Base-by-base conservation (phyloP, 1,284 basidiomycete genomes). In the Chalciporus sp. region DNA sequence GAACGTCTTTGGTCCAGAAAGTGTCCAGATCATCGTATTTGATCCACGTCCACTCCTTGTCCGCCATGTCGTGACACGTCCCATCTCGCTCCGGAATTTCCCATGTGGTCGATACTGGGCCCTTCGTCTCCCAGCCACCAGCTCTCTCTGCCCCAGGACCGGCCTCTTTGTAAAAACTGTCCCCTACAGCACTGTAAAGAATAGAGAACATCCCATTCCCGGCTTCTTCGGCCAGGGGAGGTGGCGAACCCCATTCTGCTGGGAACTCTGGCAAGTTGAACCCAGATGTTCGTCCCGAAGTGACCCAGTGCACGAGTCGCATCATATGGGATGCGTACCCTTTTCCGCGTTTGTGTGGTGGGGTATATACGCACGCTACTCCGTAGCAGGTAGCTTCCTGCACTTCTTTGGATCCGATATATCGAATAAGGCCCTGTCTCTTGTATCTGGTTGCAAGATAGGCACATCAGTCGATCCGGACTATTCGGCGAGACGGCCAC, bases 161-260 rank as follows among this genome's bases (percentile, higher is more conserved):
- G 51, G 76, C 78, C 3, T 60, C 55, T 4, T 56, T 59, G 65
- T 88, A 88, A 64, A 85, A 84, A 1, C 72, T 61, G 9, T 57
- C 52, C 1, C 86, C 85, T 29, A 87, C 71, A 59, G 85, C 85
- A 62, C 84, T 87, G 69, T 82, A 88, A 4, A 88, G 69, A 12
- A 77, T 78, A 2, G 83, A 85, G 57, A 84, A 81, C 4, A 62
- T 59, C 2, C 65, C 75, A 51, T 74, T 59, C 4, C 69, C 62
- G 11, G 63, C 49, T n/a, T 57, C 52, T 12, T 51, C 42, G 4
- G 52, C 49, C 23, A 55, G 43, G 42, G 45, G 59, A 6, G 73
- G 75, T 12, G 70, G 69, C 3, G 63, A 39, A 5, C 76, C 76
- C 75, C 75, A 78, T 44, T 55, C 59, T 0, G 54, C 35, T 7